Conservation (phyloP, 1,139 yeast genomes). For the Debaryomyces fabryi region DNA sequence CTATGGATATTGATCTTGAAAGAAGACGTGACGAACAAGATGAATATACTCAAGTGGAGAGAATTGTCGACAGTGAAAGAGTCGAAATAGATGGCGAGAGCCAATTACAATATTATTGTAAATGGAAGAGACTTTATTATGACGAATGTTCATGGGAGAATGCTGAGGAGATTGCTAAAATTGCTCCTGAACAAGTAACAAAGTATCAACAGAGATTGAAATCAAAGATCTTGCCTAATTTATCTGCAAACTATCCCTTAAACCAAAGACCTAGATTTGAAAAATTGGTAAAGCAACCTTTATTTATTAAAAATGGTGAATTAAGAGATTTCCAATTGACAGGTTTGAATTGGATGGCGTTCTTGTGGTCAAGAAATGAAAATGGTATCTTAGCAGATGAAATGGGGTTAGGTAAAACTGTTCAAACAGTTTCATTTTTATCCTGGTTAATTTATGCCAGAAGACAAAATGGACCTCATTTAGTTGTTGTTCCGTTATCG, state of each 20-base stretch:
- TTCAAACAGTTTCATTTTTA: conserved; percentile 91
- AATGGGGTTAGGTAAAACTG: conserved; percentile 99
- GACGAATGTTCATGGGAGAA: conserved; percentile 98
- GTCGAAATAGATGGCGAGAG: conserved; percentile 62
- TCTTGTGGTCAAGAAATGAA: conserved; percentile 95
- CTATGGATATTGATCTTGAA: conserved; percentile 89
- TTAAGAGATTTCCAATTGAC: conserved; percentile 96
- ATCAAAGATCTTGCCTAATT: conserved; percentile 81
- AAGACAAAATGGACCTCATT: conserved; percentile 94
- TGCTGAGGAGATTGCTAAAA: conserved; percentile 80
- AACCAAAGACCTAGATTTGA: conserved; percentile 84
- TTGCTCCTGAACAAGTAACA: conserved; percentile 84
- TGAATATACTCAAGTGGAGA: conserved; percentile 84
- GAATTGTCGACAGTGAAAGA: conserved; percentile 87
- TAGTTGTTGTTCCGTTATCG: conserved; percentile 93
- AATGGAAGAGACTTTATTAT: conserved; percentile 92
- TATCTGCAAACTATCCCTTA: conserved; percentile 75
- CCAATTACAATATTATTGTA: conserved; percentile 78
- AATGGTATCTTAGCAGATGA: conserved; percentile 98
- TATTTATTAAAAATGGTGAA: conserved; percentile 88
- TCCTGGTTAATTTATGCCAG: conserved; percentile 95
- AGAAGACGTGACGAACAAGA: conserved; percentile 80
- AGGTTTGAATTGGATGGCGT: conserved; percentile 99
- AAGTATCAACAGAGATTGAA: conserved; percentile 80
- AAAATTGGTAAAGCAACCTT: conserved; percentile 83